phyloP scores from a whole-genome alignment of 1,284 basidiomycete genomes.

The Kwoniella shivajii region DNA sequence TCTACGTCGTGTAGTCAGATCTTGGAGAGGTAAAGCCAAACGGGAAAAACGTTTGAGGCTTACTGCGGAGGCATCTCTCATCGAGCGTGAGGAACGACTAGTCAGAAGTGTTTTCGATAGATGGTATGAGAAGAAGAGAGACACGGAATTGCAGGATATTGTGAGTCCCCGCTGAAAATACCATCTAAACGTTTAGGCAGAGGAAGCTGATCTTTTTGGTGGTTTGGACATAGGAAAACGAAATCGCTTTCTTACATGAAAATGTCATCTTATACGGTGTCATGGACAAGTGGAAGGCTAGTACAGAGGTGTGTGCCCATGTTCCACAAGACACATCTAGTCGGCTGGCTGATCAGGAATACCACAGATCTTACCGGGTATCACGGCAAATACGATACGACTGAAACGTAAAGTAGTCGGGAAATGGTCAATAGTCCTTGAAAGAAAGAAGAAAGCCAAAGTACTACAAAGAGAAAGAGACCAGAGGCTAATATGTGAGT shows the following conservation, averaged over 20 bases:
- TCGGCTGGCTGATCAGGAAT: no score
- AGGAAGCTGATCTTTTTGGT: background rate
- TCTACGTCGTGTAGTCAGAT: constrained; percentile 25
- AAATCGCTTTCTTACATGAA: constrained; percentile 41
- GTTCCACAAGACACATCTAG: no score
- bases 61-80: constrained; percentile 18
- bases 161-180: constrained; percentile 15
- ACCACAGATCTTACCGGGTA: constrained; percentile 25
- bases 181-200: background rate
- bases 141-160: constrained; percentile 30
- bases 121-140: constrained; percentile 37
- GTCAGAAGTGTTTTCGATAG: constrained; percentile 24
- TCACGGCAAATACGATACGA: constrained; percentile 17
- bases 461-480: constrained; percentile 19
- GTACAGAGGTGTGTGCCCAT: constrained; percentile 27
- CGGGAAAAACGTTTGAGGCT: constrained; percentile 11
- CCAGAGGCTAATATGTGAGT: constrained; percentile 32
- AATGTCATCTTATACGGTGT: constrained; percentile 45
- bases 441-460: constrained; percentile 12
- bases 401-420: constrained; percentile 20
- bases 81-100: constrained; percentile 26
- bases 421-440: constrained; percentile 21
- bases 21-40: constrained; percentile 25
- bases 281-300: constrained; percentile 45
- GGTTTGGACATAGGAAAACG: constrained; percentile 25